These are phyloP conservation scores for Suhomyces xylopsoci DNA, from an alignment of 805 yeast species.

Conservation along the genomic window DNA sequence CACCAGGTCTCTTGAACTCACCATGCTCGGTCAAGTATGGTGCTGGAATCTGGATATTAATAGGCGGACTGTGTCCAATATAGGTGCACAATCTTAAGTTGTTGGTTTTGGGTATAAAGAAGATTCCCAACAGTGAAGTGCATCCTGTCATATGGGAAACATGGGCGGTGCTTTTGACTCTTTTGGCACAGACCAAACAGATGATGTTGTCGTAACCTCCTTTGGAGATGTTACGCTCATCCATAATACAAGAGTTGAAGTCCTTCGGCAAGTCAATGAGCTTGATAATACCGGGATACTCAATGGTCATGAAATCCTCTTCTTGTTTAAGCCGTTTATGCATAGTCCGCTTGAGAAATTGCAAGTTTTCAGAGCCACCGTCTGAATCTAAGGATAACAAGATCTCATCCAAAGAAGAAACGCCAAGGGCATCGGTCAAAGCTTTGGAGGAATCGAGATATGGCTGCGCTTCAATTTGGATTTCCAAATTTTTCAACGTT, in stretches of 20 bases:
- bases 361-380: neutral
- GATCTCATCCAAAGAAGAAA: constrained; percentile 23
- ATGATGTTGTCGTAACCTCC: constrained; percentile 22
- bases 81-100: constrained; percentile 21
- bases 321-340: neutral
- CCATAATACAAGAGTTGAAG: constrained; percentile 25
- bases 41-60: constrained; percentile 45
- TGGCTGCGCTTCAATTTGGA: constrained; percentile 13
- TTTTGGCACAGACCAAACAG: constrained; percentile 36
- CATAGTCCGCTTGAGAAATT: neutral
- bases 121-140: constrained; percentile 12
- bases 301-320: constrained; percentile 19
- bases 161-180: constrained; percentile 16
- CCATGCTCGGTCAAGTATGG: constrained; percentile 78
- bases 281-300: constrained; percentile 54
- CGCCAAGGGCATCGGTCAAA: constrained; percentile 21
- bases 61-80: constrained; percentile 20
- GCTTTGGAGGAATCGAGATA: constrained; percentile 19
- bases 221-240: constrained; percentile 14
- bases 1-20: constrained; percentile 58
- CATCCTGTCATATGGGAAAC: constrained; percentile 27
- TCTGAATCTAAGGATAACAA: constrained; percentile 6
- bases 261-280: constrained; percentile 52
- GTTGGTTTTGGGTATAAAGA: constrained; percentile 22
- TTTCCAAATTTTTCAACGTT: constrained; percentile 16